A percentile compares a stretch with the other conserved stretches of the same genome.
These are phyloP conservation scores for Aspergillus sp. DNA, from an alignment of 2,329 filamentous ascomycete species.

Conservation along the genomic window DNA sequence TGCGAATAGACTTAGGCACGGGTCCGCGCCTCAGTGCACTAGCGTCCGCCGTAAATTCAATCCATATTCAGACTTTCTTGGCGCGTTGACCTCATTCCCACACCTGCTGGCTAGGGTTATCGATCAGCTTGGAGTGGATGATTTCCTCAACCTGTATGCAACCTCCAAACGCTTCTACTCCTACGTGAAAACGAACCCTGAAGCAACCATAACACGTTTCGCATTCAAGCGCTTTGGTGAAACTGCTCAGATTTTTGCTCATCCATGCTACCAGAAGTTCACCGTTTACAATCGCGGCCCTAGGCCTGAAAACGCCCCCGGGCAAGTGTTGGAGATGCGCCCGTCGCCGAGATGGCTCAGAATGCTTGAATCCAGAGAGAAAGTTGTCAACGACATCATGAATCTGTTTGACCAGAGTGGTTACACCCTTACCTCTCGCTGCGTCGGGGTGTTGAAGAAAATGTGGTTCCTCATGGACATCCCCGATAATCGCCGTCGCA, in stretches of 20 bases:
- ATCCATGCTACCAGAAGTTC: slow-evolving; percentile 51
- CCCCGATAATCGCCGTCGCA: slow-evolving; percentile 50
- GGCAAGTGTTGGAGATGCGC: slow-evolving; percentile 30
- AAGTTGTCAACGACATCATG: slow-evolving; percentile 56
- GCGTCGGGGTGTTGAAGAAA: slow-evolving; percentile 50
- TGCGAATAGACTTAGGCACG: neutral
- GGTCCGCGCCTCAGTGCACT: neutral
- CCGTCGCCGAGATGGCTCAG: slow-evolving; percentile 62
- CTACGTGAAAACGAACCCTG: slow-evolving; percentile 54
- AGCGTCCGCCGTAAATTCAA: neutral
- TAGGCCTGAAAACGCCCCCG: neutral
- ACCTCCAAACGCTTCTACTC: slow-evolving; percentile 58
- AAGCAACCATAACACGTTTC: slow-evolving; percentile 52
- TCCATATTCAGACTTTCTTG: slow-evolving; percentile 8
- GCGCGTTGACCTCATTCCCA: slow-evolving; percentile 16
- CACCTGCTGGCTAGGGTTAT: slow-evolving; percentile 53
- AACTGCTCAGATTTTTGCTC: slow-evolving; percentile 54
- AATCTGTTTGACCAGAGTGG: slow-evolving; percentile 53
- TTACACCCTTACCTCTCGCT: slow-evolving; percentile 48
- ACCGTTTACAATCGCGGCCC: slow-evolving; percentile 32
- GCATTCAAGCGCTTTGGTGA: slow-evolving; percentile 49
- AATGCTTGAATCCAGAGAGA: slow-evolving; percentile 57
- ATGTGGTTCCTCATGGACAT: slow-evolving; percentile 70
- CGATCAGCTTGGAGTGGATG: slow-evolving; percentile 47
- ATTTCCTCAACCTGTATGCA: slow-evolving; percentile 59